These are phyloP conservation scores for Backusella psychrophila DNA, from an alignment of 192 early-diverging fungal genomes.

Conservation along the genomic window DNA sequence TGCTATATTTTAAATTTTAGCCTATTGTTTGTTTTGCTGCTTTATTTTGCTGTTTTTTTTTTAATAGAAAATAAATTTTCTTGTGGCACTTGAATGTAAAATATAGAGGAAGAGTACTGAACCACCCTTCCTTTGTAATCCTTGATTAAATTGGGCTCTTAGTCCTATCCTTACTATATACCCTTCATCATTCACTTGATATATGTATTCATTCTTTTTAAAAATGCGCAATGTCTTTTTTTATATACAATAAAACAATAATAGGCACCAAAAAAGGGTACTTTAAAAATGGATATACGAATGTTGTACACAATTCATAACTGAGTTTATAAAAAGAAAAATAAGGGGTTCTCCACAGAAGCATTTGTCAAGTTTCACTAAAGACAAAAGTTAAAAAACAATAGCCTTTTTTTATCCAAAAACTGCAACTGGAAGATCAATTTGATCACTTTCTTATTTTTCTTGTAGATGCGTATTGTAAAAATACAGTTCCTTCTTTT, in stretches of 20 bases:
- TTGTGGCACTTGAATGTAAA: not conserved
- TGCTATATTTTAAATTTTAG: not conserved
- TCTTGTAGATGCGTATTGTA: not conserved
- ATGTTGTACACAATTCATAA: not conserved
- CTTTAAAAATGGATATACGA: no score
- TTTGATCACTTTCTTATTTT: not conserved
- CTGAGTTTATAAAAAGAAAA: not conserved
- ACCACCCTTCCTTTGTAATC: not conserved
- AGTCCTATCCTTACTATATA: no score
- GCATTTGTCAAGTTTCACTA: no score
- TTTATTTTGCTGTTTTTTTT: not conserved
- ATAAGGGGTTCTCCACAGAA: not conserved
- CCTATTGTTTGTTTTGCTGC: not conserved
- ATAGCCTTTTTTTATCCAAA: not conserved
- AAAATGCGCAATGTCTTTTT: not conserved
- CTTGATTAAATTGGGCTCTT: not conserved
- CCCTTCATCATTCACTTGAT: not conserved
- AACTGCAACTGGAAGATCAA: not conserved
- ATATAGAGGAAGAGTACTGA: not conserved
- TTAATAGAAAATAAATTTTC: not conserved
- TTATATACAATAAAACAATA: not conserved
- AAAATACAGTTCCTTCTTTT: not conserved
- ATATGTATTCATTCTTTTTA: not conserved
- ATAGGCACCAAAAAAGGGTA: not conserved
- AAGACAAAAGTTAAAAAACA: no score